Evolutionary conservation across 768 basidiomycete species (phyloP).

Genomic region (Naganishia friedmannii): DNA sequence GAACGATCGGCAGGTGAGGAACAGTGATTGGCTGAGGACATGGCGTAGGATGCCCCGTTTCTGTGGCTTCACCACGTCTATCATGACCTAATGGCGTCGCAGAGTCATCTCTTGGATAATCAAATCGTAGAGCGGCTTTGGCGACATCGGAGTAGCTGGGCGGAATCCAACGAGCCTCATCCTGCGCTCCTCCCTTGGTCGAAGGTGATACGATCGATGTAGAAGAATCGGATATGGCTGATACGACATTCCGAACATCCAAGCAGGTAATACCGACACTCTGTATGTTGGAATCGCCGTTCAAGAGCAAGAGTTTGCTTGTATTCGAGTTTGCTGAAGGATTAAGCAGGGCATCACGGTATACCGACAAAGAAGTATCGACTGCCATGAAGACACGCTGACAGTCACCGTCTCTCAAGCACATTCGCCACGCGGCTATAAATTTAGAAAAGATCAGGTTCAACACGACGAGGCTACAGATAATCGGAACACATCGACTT

Average conservation of each 20-base stretch:
- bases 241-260: not conserved
- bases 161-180: constrained; percentile 14
- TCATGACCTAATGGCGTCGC: not conserved
- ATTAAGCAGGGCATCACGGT: not conserved
- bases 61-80: not conserved
- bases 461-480: not conserved
- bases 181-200: not conserved
- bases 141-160: constrained; percentile 10
- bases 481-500: not conserved
- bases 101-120: not conserved
- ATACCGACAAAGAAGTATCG: constrained; percentile 8
- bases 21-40: not conserved
- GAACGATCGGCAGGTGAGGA: not conserved
- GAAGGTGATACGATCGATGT: not conserved
- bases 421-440: constrained; percentile 16
- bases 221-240: no score
- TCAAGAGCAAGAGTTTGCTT: constrained; percentile 1
- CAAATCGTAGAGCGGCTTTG: not conserved
- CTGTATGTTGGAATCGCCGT: not conserved
- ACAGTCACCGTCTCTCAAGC: constrained; percentile 18
- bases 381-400: constrained; percentile 10
- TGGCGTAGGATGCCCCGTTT: not conserved
- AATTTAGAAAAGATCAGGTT: not conserved
- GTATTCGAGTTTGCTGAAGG: not conserved
- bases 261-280: not conserved